Evolutionary conservation across 2,329 filamentous ascomycete genomes (phyloP).

Genomic region (Pezicula carpinea): DNA sequence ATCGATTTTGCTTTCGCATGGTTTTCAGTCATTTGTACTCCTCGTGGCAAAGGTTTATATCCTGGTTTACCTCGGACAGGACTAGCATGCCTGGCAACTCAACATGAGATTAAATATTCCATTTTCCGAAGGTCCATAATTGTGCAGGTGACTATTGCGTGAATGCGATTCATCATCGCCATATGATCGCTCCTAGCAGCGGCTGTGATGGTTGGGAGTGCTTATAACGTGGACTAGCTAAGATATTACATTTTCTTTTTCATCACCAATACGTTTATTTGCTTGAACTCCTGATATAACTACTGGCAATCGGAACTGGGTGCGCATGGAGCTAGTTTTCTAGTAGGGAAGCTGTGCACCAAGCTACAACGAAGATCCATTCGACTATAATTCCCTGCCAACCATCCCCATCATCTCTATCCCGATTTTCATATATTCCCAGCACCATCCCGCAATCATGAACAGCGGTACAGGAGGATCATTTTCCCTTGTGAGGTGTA

Average conservation of each 20-base stretch:
- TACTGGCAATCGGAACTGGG: no score
- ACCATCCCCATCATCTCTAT: conserved; percentile 14
- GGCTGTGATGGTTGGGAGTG: no score
- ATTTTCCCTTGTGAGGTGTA: conserved; percentile 41
- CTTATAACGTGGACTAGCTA: no score
- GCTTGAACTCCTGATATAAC: no score
- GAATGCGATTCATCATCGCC: no score
- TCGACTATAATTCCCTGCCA: conserved; percentile 9
- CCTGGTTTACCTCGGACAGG: conserved; percentile 15
- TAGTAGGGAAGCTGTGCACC: no score
- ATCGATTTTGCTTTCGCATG: conserved; percentile 9
- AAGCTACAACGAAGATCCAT: background rate
- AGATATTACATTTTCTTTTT: no score
- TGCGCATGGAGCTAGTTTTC: no score
- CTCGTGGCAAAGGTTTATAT: conserved; percentile 2
- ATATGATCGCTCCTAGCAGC: no score
- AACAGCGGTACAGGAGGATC: conserved; percentile 26
- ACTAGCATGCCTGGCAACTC: conserved; percentile 5
- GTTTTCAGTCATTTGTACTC: conserved; percentile 11
- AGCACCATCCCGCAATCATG: conserved; percentile 16
- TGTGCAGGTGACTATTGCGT: no score
- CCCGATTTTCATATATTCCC: conserved; percentile 19
- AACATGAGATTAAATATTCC: background rate
- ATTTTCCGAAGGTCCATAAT: no score
- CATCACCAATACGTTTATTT: no score